These are phyloP conservation scores for Xylariaceae sp. DNA, from an alignment of 2,329 filamentous ascomycete genomes.

Conservation along the genomic window DNA sequence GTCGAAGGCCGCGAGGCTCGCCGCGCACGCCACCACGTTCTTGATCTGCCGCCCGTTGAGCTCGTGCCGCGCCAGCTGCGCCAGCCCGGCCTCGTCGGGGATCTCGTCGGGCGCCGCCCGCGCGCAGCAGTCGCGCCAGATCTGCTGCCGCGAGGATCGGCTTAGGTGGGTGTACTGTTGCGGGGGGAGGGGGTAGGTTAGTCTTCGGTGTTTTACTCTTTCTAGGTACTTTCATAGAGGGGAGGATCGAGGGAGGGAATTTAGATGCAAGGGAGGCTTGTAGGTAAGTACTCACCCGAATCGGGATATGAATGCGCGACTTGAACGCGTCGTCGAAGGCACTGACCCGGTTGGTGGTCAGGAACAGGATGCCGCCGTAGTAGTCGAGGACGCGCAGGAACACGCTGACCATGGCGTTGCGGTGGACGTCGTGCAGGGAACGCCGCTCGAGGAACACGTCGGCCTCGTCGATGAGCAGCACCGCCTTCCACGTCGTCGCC, in stretches of 20 bases:
- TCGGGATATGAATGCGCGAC: constrained; percentile 30
- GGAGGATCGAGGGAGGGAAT: no score
- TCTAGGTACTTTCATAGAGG: no score
- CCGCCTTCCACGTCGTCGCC: constrained; percentile 44
- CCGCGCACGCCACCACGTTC: constrained; percentile 36
- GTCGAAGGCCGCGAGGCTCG: constrained; percentile 39
- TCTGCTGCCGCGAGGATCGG: constrained; percentile 22
- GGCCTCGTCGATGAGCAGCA: constrained; percentile 40
- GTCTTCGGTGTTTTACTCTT: no score
- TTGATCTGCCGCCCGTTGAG: constrained; percentile 41
- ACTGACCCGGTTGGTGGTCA: constrained; percentile 28
- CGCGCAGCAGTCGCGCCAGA: constrained; percentile 35
- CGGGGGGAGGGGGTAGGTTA: no score
- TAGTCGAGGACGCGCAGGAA: constrained; percentile 31
- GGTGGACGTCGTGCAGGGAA: constrained; percentile 17
- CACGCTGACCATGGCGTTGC: constrained; percentile 29
- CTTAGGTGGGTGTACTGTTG: constrained; percentile 22
- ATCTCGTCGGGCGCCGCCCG: constrained; percentile 27
- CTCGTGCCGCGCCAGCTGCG: constrained; percentile 24
- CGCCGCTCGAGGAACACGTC: constrained; percentile 43
- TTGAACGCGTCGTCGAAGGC: constrained; percentile 29
- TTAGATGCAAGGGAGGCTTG: no score
- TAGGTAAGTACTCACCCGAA: constrained; percentile 7
- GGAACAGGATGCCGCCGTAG: constrained; percentile 28
- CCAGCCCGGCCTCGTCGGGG: constrained; percentile 23